These are phyloP conservation scores for Dioscorea dumetorum DNA, from an alignment of 106 monocot genomes.

Conservation along the genomic window DNA sequence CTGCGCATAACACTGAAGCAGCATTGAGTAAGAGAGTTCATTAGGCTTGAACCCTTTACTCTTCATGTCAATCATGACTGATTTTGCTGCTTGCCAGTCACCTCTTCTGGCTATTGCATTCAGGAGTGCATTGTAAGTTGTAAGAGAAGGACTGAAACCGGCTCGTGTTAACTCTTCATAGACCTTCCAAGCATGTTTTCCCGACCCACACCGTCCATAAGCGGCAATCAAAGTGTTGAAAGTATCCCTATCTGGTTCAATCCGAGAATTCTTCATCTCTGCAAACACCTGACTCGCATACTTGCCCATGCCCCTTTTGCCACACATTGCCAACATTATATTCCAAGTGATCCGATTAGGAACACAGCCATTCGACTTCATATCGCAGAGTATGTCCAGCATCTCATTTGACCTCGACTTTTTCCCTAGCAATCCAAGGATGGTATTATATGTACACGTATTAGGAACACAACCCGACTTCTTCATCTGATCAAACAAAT, in stretches of 20 bases:
- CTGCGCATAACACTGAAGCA: conserved; percentile 78
- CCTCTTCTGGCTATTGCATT: conserved; percentile 78
- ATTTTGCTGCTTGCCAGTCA: conserved; percentile 73
- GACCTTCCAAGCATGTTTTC: conserved; percentile 44
- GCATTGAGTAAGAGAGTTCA: conserved; percentile 63
- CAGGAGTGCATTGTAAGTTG: conserved; percentile 77
- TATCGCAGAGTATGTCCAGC: conserved; percentile 58
- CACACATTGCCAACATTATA: conserved; percentile 80
- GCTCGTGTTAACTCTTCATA: conserved; percentile 64
- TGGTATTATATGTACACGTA: conserved; percentile 75
- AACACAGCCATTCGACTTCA: conserved; percentile 70
- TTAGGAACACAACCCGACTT: conserved; percentile 65
- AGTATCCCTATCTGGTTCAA: conserved; percentile 68
- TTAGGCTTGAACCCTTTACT: conserved; percentile 83
- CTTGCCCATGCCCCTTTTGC: conserved; percentile 63
- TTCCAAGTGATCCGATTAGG: conserved; percentile 92
- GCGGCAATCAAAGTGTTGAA: conserved; percentile 88
- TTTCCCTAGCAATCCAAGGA: conserved; percentile 79
- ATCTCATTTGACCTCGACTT: conserved; percentile 64
- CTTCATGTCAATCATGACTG: conserved; percentile 59
- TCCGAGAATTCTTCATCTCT: conserved; percentile 72
- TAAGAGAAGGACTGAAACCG: conserved; percentile 68
- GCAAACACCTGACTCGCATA: conserved; percentile 51
- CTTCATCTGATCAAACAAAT: conserved; percentile 56
- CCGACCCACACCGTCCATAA: conserved; percentile 70